These are phyloP conservation scores for Powellomyces hirtus DNA, from an alignment of 192 early-diverging fungal genomes.

Conservation along the genomic window DNA sequence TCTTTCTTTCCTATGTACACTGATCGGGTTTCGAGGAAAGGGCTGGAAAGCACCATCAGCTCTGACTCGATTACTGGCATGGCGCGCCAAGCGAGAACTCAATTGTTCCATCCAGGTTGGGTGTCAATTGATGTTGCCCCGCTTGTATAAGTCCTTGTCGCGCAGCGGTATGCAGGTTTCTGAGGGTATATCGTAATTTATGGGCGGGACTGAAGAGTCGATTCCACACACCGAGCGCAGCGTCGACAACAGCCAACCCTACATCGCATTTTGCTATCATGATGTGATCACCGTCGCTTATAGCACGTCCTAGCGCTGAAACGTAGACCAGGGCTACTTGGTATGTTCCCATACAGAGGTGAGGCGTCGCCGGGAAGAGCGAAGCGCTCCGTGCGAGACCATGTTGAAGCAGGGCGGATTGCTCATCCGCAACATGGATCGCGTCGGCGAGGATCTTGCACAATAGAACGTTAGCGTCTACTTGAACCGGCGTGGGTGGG, in stretches of 20 bases:
- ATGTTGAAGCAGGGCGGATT: neutral
- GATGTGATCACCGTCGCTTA: neutral
- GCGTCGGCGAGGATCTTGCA: slow-evolving; percentile 6
- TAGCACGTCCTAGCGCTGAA: neutral
- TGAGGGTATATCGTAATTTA: neutral
- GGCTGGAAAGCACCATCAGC: no score
- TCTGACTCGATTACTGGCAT: no score
- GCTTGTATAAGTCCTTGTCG: no score
- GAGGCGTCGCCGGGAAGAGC: slow-evolving; percentile 1
- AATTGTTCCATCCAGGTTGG: no score
- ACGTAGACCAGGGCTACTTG: slow-evolving; percentile 19
- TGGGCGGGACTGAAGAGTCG: neutral
- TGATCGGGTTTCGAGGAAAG: no score
- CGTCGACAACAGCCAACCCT: slow-evolving; percentile 1
- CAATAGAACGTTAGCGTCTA: neutral
- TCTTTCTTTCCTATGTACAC: no score
- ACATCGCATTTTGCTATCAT: neutral
- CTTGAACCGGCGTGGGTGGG: neutral
- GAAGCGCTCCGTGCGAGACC: neutral
- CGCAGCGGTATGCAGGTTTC: neutral
- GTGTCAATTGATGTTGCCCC: no score
- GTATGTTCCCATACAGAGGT: slow-evolving; percentile 13
- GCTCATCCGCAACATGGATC: slow-evolving; percentile 8
- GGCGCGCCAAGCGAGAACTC: no score
- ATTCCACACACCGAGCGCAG: neutral